These are phyloP conservation scores for Candida dendrica DNA, from an alignment of 805 yeast genomes.

Conservation along the genomic window DNA sequence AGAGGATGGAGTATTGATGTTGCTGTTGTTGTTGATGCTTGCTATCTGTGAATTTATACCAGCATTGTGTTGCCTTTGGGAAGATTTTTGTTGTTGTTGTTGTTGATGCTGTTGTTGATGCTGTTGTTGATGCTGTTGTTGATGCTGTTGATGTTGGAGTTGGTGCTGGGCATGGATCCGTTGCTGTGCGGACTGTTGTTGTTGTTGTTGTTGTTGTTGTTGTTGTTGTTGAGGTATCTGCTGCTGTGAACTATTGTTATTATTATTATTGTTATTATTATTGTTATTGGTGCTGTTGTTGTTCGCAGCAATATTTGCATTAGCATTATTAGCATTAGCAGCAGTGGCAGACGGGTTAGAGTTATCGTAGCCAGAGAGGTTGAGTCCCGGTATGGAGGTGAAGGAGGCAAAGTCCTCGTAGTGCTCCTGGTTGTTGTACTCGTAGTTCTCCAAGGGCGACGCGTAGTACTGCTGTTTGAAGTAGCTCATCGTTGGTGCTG, in stretches of 20 bases:
- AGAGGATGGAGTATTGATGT: too few species aligned
- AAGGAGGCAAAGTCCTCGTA: slow-evolving; percentile 1
- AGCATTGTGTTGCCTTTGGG: too few species aligned
- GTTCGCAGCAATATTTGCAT: neutral
- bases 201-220: neutral
- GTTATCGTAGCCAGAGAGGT: neutral
- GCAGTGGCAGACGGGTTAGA: too few species aligned
- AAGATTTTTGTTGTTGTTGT: too few species aligned
- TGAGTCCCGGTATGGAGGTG: slow-evolving; percentile 1
- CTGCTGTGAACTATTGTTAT: too few species aligned
- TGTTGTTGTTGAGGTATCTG: too few species aligned
- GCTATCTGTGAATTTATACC: too few species aligned
- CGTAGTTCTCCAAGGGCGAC: slow-evolving; percentile 2
- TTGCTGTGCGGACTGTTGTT: neutral
- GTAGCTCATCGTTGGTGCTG: neutral
- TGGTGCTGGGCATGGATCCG: neutral
- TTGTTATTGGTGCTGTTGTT: neutral
- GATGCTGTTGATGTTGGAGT: neutral
- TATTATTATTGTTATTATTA: neutral
- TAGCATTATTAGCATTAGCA: neutral
- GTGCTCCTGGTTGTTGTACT: neutral
- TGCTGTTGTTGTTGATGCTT: too few species aligned
- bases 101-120: too few species aligned
- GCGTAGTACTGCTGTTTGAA: slow-evolving; percentile 1
- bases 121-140: neutral